Base-by-base conservation (phyloP, 73 alveolate genomes). In the Diophrys appendiculata region DNA sequence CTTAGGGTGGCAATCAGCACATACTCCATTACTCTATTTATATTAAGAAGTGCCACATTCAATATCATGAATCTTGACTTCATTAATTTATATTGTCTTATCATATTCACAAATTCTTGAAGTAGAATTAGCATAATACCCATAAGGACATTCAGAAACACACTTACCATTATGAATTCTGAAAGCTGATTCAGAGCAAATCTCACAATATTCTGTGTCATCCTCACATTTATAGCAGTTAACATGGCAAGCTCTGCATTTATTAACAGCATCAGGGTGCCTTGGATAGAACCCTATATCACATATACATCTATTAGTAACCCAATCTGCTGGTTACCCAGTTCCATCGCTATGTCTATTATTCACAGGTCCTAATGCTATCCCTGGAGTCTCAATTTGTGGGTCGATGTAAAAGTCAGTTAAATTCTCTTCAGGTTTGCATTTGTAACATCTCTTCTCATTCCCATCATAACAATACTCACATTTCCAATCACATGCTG, bases 101-200 rank as follows among this genome's bases (percentile, higher is more conserved):
- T 33, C 76, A 71, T 69, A 79, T 1, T 35, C 76, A 53, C 88
- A 79, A 3, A 79, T 68, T 26, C 81, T 73, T 52, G 54, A 69
- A 5, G 26, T 22, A 29, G 69, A 78, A 79, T 65, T 34, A 14
- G 76, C 74, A 1, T 35, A 33, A 79, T 69, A 79, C 27, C 88
- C 88, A 34, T 26, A 14, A n/a, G 88, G 88, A 71, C 88, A 79
- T 2, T 0, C 22, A n/a, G 29, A 28, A 2, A 79, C 88, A 71
- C 88, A 79, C 30, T 79, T 25, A 28, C 71, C 29, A 71, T 79
- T 54, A 34, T 52, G 69, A 22, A 79, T 70, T 52, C 70, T 68
- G 33, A 67, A 79, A 0, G 75, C 80, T 24, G 81, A 78, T 23
- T 79, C 64, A 2, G 81, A 31, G 53, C 88, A 79, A 2, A 68